Conservation (phyloP, 768 basidiomycete species). For the Pleurotus tuber-regium region DNA sequence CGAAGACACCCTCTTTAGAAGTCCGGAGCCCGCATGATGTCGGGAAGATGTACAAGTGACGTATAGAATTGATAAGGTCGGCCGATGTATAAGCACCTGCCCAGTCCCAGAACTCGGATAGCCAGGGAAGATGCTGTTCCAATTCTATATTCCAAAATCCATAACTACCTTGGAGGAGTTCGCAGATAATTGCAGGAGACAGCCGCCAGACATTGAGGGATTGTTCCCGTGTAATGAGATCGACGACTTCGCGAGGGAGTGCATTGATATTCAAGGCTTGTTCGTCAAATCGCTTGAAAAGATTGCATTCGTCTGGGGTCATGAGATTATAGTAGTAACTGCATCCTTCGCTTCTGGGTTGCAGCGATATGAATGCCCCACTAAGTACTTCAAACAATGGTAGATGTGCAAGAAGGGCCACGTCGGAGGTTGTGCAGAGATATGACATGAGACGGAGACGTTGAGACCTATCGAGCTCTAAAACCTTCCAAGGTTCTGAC, state of each 20-base stretch:
- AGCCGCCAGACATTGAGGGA: background rate
- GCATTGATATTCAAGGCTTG: background rate
- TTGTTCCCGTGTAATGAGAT: background rate
- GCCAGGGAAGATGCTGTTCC: conserved; percentile 21
- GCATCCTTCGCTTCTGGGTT: background rate
- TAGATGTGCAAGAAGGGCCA: background rate
- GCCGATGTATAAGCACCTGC: conserved; percentile 20
- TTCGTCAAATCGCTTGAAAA: background rate
- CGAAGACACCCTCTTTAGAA: too few relatives aligned
- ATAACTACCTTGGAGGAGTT: background rate
- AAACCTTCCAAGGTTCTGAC: background rate
- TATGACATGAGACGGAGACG: background rate
- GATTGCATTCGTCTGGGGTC: background rate
- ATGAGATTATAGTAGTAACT: background rate
- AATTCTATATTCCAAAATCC: too few relatives aligned
- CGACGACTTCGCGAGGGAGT: background rate
- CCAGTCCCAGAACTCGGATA: conserved; percentile 46
- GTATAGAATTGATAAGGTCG: conserved; percentile 14
- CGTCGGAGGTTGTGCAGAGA: background rate
- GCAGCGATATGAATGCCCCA: background rate
- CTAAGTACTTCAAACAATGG: background rate
- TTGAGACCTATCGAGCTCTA: background rate
- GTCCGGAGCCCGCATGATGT: too few relatives aligned
- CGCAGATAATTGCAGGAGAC: background rate
- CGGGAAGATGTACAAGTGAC: too few relatives aligned